Percentiles rank a stretch among this genome's conserved stretches.
Evolutionary conservation across 495 filamentous ascomycete species (phyloP).

Genomic region (Hypomontagnella submonticulosa): DNA sequence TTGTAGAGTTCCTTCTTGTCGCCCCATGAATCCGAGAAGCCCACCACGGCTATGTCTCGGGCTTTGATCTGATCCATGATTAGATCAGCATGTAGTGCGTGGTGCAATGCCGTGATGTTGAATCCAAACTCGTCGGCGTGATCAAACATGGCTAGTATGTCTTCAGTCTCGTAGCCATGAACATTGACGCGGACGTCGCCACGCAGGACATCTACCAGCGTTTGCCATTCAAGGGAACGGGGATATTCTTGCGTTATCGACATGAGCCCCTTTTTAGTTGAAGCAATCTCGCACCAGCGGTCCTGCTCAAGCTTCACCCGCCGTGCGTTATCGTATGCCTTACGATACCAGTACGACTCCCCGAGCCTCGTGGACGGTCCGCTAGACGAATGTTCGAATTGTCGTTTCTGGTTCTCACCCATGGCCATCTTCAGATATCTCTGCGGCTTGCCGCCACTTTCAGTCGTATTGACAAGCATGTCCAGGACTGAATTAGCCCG

Average conservation of each 20-base stretch:
- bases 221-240: conserved; percentile 60
- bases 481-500: conserved; percentile 52
- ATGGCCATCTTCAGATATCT: conserved; percentile 70
- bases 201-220: conserved; percentile 59
- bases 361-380: conserved; percentile 34
- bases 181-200: conserved; percentile 63
- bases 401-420: conserved; percentile 63
- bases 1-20: conserved; percentile 65
- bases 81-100: conserved; percentile 61
- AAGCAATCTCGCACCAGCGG: conserved; percentile 58
- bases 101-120: conserved; percentile 62
- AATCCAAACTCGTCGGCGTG: conserved; percentile 65
- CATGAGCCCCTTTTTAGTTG: conserved; percentile 7
- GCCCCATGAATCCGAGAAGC: conserved; percentile 61
- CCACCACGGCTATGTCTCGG: conserved; percentile 48
- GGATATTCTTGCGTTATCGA: conserved; percentile 44
- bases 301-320: conserved; percentile 58
- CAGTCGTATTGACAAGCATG: conserved; percentile 60
- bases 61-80: conserved; percentile 63
- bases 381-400: conserved; percentile 52
- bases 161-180: conserved; percentile 65
- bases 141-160: conserved; percentile 62
- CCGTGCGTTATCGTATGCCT: conserved; percentile 59
- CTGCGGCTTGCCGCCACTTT: conserved; percentile 53
- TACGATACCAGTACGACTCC: conserved; percentile 51